Conservation (phyloP, 305 asterid species). For the Solanum hybrid region DNA sequence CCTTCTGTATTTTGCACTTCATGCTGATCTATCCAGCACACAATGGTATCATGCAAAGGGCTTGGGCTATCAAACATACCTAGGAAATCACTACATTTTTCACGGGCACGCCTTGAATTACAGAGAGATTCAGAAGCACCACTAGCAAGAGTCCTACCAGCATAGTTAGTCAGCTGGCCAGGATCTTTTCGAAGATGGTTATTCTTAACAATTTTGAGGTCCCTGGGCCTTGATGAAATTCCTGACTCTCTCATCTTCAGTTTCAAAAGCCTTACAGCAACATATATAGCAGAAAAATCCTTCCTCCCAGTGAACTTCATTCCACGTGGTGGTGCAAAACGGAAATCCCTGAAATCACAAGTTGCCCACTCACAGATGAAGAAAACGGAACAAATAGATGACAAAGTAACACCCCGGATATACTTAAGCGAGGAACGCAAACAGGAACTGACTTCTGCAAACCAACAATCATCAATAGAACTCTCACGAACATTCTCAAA, state of each 20-base stretch:
- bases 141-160: slow-evolving; percentile 7
- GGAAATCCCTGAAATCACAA: slow-evolving; percentile 85
- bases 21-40: slow-evolving; percentile 98
- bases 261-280: slow-evolving; percentile 77
- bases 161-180: slow-evolving; percentile 14
- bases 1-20: slow-evolving; percentile 85
- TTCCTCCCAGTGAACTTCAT: slow-evolving; percentile 78
- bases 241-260: slow-evolving; percentile 53
- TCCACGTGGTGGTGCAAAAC: slow-evolving; percentile 55
- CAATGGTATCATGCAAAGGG: slow-evolving; percentile 83
- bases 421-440: slow-evolving; percentile 71
- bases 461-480: slow-evolving; percentile 69
- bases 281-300: slow-evolving; percentile 73
- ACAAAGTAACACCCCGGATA: slow-evolving; percentile 45
- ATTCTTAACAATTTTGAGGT: slow-evolving; percentile 4
- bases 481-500: slow-evolving; percentile 73
- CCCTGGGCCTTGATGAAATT: slow-evolving; percentile 17
- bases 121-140: slow-evolving; percentile 14
- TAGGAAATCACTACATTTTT: slow-evolving; percentile 30
- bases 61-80: slow-evolving; percentile 68
- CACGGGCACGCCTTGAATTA: slow-evolving; percentile 25
- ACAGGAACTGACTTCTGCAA: slow-evolving; percentile 69
- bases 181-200: slow-evolving; percentile 18
- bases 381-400: slow-evolving; percentile 70
- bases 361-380: slow-evolving; percentile 98